These are phyloP conservation scores for Mycosphaerella sp. DNA, from an alignment of 2,329 filamentous ascomycete species.

Conservation along the genomic window DNA sequence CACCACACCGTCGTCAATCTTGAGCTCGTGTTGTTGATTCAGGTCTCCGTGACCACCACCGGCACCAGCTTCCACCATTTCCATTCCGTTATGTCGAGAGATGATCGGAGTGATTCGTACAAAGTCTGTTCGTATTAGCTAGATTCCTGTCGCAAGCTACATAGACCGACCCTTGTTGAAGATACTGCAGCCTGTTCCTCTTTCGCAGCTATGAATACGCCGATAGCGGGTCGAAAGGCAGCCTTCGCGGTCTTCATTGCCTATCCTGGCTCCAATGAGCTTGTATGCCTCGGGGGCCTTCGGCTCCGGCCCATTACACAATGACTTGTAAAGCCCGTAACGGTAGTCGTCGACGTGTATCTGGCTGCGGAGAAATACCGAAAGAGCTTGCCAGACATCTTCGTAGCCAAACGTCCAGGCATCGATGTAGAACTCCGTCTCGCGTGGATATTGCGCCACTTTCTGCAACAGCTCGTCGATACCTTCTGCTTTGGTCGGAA, in stretches of 20 bases:
- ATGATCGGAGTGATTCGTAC: constrained; percentile 77
- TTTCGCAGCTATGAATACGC: constrained; percentile 81
- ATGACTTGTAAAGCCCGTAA: constrained; percentile 61
- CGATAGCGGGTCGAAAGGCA: constrained; percentile 60
- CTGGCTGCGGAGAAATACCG: constrained; percentile 60
- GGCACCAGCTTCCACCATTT: constrained; percentile 63
- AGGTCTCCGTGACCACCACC: constrained; percentile 76
- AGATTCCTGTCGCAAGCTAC: background rate
- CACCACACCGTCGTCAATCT: constrained; percentile 46
- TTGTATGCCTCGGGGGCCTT: constrained; percentile 55
- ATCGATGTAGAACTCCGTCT: constrained; percentile 76
- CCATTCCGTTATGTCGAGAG: constrained; percentile 50
- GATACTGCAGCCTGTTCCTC: constrained; percentile 55
- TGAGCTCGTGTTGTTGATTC: constrained; percentile 60
- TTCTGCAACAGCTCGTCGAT: constrained; percentile 66
- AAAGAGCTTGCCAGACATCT: constrained; percentile 79
- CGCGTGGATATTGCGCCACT: constrained; percentile 59
- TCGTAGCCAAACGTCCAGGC: constrained; percentile 94
- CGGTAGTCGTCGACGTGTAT: constrained; percentile 84
- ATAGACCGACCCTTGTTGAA: constrained; percentile 34
- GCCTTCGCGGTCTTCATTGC: constrained; percentile 62
- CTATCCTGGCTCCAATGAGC: constrained; percentile 66
- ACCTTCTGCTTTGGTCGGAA: constrained; percentile 65
- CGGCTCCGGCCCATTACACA: constrained; percentile 39
- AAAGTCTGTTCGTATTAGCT: constrained; percentile 40